phyloP scores from a whole-genome alignment of 1,284 basidiomycete genomes.

The Melampsora abietis-canadensis region DNA sequence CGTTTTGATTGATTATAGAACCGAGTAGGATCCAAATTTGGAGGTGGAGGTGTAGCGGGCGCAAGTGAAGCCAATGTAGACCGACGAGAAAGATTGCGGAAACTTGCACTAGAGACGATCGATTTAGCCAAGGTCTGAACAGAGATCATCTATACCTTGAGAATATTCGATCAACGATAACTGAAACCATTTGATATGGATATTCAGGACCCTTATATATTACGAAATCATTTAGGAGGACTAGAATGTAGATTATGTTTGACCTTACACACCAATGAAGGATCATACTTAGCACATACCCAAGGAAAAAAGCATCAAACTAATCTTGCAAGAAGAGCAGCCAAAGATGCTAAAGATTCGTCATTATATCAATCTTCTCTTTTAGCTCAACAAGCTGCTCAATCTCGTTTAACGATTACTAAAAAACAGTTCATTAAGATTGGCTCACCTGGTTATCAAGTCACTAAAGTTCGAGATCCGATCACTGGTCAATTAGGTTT shows the following conservation, averaged over 20 bases:
- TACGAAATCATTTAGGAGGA: slow-evolving; percentile 93
- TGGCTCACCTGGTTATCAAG: slow-evolving; percentile 68
- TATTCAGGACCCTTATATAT: slow-evolving; percentile 91
- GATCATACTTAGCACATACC: slow-evolving; percentile 96
- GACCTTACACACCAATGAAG: slow-evolving; percentile 97
- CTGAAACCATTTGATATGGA: neutral
- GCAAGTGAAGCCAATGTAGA: slow-evolving; percentile 92
- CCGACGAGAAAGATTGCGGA: slow-evolving; percentile 85
- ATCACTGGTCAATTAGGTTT: slow-evolving; percentile 66
- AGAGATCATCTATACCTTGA: neutral
- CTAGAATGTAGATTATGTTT: slow-evolving; percentile 97
- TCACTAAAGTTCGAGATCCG: slow-evolving; percentile 59
- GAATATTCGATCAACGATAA: neutral
- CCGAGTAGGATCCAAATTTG: slow-evolving; percentile 87
- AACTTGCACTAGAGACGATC: slow-evolving; percentile 92
- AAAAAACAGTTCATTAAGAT: slow-evolving; percentile 96
- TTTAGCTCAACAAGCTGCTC: slow-evolving; percentile 41
- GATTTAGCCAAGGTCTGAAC: slow-evolving; percentile 60
- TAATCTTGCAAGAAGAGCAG: slow-evolving; percentile 91
- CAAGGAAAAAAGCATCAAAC: slow-evolving; percentile 99
- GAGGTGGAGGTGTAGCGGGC: slow-evolving; percentile 81
- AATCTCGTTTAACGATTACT: slow-evolving; percentile 60
- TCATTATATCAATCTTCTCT: slow-evolving; percentile 61
- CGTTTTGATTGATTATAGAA: slow-evolving; percentile 47
- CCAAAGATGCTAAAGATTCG: slow-evolving; percentile 83